Evolutionary conservation across 441 rosid species (phyloP).

Genomic region (Eugenia klotzschiana): DNA sequence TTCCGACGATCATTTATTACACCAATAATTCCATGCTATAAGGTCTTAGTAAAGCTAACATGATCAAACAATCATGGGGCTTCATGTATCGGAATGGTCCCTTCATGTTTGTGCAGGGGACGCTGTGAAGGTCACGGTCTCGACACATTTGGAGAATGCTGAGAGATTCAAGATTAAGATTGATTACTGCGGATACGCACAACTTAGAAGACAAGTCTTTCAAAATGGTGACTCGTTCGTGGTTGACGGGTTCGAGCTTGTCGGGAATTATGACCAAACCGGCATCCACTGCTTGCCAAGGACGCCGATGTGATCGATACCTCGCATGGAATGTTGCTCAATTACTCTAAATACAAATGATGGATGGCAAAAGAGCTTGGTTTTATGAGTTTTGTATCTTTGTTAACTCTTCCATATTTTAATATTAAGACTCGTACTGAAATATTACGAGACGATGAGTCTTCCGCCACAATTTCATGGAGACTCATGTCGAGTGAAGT

Average conservation of each 20-base stretch:
- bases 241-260: neutral
- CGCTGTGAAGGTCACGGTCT: neutral
- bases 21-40: too few relatives aligned
- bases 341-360: neutral
- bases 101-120: neutral
- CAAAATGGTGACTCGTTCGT: accelerated
- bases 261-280: neutral
- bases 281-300: neutral
- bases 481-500: neutral
- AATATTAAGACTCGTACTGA: neutral
- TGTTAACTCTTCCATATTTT: too few relatives aligned
- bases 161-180: neutral
- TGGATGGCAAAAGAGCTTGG: neutral
- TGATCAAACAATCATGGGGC: neutral
- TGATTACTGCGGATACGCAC: neutral
- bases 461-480: neutral
- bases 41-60: neutral
- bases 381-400: neutral
- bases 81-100: neutral
- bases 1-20: too few relatives aligned
- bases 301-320: neutral
- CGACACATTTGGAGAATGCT: neutral
- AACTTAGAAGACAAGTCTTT: neutral
- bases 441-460: neutral
- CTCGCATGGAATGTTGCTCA: neutral